These are phyloP conservation scores for Ustilago xerochloae DNA, from an alignment of 1,284 basidiomycete species.

Conservation along the genomic window DNA sequence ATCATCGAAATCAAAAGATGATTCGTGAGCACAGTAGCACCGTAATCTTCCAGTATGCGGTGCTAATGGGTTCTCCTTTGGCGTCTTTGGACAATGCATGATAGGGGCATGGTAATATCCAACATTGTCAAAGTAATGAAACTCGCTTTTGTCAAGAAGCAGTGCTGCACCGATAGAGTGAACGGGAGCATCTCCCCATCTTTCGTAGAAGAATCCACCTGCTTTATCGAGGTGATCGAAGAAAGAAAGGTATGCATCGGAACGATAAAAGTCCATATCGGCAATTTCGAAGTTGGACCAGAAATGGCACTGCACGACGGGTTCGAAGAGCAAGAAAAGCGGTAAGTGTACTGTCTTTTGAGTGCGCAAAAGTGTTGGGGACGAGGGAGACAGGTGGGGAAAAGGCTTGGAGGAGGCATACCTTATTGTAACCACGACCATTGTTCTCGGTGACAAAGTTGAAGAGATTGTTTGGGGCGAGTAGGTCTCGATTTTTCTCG, in stretches of 20 bases:
- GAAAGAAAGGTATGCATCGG: slow-evolving; percentile 79
- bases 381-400: not conserved
- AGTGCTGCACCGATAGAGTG: slow-evolving; percentile 66
- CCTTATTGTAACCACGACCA: slow-evolving; percentile 72
- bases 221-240: slow-evolving; percentile 80
- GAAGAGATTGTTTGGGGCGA: slow-evolving; percentile 79
- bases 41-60: slow-evolving; percentile 25
- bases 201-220: slow-evolving; percentile 74
- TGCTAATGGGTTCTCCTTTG: slow-evolving; percentile 7
- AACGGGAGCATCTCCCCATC: slow-evolving; percentile 84
- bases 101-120: slow-evolving; percentile 62
- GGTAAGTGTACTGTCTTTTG: not conserved
- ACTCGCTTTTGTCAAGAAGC: slow-evolving; percentile 52
- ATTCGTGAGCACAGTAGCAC: slow-evolving; percentile 44
- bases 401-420: not conserved
- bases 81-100: slow-evolving; percentile 54
- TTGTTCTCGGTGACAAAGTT: slow-evolving; percentile 82
- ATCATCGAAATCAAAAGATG: slow-evolving; percentile 41
- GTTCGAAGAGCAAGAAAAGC: not conserved
- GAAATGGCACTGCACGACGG: slow-evolving; percentile 76
- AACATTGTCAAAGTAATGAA: slow-evolving; percentile 63
- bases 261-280: slow-evolving; percentile 78
- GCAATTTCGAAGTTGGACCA: slow-evolving; percentile 77
- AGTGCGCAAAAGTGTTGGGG: not conserved
- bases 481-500: slow-evolving; percentile 75